Evolutionary conservation across 192 early-diverging fungal genomes (phyloP).

Genomic region (Coemansia furcata): DNA sequence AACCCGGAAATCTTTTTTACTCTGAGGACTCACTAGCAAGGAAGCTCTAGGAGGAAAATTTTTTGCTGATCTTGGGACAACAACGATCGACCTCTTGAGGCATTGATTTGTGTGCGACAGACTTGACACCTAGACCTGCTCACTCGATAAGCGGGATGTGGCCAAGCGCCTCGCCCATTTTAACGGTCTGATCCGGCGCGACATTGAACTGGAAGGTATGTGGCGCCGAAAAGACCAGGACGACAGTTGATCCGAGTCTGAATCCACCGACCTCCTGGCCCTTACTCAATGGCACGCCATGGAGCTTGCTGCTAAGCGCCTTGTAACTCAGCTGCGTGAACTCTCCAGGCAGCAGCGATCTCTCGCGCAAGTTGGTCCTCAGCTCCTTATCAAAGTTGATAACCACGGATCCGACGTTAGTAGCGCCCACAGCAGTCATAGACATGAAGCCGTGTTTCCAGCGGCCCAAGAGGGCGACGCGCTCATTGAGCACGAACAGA

Average conservation of each 20-base stretch:
- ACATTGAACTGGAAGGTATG: slow-evolving; percentile 73
- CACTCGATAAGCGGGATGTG: slow-evolving; percentile 2
- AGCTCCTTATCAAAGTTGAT: slow-evolving; percentile 90
- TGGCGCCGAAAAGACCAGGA: slow-evolving; percentile 96
- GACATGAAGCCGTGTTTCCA: slow-evolving; percentile 96
- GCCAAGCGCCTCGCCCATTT: slow-evolving; percentile 82
- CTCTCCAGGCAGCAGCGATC: slow-evolving; percentile 62
- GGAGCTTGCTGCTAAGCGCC: slow-evolving; percentile 57
- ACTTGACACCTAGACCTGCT: not conserved
- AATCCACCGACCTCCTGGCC: slow-evolving; percentile 97
- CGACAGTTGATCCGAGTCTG: slow-evolving; percentile 90
- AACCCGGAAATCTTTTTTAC: not conserved
- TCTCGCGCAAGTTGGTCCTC: slow-evolving; percentile 63
- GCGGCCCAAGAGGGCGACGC: slow-evolving; percentile 86
- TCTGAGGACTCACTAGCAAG: not conserved
- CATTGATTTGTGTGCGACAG: not conserved
- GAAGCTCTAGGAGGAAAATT: not conserved
- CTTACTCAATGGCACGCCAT: slow-evolving; percentile 63
- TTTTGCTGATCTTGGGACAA: not conserved
- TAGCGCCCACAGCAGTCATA: slow-evolving; percentile 96
- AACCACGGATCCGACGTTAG: slow-evolving; percentile 95
- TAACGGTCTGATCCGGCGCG: slow-evolving; percentile 68
- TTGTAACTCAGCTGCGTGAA: slow-evolving; percentile 73
- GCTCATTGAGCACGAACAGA: slow-evolving; percentile 96
- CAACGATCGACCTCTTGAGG: not conserved